Evolutionary conservation across 129 eudicot genomes (phyloP).

Genomic region (Scalesia atractyloides): DNA sequence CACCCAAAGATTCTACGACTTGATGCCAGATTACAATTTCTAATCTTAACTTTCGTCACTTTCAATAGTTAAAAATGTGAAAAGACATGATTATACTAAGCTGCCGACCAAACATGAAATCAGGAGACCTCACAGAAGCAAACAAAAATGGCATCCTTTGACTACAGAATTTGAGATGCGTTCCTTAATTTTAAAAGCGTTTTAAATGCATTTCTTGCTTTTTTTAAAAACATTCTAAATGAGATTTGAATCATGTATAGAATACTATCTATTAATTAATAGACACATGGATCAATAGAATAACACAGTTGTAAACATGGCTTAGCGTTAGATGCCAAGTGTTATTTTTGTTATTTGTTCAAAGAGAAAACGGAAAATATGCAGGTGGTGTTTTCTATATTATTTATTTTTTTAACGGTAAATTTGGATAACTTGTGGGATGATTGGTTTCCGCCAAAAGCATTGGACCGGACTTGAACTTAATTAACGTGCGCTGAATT

Average conservation of each 20-base stretch:
- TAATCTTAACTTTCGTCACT: conserved; percentile 24
- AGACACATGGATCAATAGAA: too few species aligned
- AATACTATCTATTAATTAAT: not conserved
- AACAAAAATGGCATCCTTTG: conserved; percentile 27
- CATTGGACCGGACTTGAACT: too few species aligned
- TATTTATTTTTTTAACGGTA: too few species aligned
- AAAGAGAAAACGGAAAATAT: too few species aligned
- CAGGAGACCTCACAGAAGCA: not conserved
- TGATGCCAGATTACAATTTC: not conserved
- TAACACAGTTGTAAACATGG: too few species aligned
- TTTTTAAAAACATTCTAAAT: too few species aligned
- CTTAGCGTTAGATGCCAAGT: too few species aligned
- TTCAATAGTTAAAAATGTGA: conserved; percentile 17
- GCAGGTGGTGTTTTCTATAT: too few species aligned
- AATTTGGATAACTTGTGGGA: too few species aligned
- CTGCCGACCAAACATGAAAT: conserved; percentile 9
- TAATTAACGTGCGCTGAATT: too few species aligned
- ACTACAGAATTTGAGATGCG: conserved; percentile 22
- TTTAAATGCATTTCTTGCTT: not conserved
- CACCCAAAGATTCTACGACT: not conserved
- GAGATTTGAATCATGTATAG: not conserved
- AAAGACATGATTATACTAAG: not conserved
- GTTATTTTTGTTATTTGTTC: too few species aligned
- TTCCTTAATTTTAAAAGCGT: not conserved
- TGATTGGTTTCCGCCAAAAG: too few species aligned